Evolutionary conservation across 768 basidiomycete species (phyloP).

Genomic region (Russula olivacea): DNA sequence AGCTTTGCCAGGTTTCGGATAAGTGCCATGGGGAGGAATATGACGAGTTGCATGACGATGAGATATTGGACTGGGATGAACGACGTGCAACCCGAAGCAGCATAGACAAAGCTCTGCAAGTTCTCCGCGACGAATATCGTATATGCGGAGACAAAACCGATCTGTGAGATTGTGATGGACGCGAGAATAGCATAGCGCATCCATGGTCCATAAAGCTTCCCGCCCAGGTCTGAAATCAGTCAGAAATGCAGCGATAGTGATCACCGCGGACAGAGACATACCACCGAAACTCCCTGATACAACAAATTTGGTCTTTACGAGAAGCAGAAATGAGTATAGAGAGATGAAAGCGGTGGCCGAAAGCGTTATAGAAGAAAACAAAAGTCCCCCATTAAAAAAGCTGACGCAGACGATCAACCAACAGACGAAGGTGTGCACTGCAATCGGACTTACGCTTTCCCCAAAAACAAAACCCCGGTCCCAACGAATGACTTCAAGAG

Average conservation of each 20-base stretch:
- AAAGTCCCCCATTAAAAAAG: constrained; percentile 91
- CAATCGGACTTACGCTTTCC: constrained; percentile 66
- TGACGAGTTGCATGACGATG: constrained; percentile 74
- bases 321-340: constrained; percentile 87
- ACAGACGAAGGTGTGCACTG: background rate
- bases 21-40: constrained; percentile 87
- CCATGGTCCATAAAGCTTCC: constrained; percentile 83
- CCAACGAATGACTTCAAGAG: constrained; percentile 92
- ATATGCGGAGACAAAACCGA: constrained; percentile 87
- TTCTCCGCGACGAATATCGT: constrained; percentile 95
- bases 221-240: constrained; percentile 73
- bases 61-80: constrained; percentile 67
- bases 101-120: constrained; percentile 79
- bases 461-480: constrained; percentile 92
- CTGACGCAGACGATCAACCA: constrained; percentile 35
- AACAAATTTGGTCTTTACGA: constrained; percentile 80
- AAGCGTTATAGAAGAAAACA: constrained; percentile 80
- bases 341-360: constrained; percentile 80
- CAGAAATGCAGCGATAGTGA: background rate
- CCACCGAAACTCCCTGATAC: constrained; percentile 93
- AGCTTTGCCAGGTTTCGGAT: constrained; percentile 93
- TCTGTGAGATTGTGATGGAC: constrained; percentile 84
- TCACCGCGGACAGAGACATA: constrained; percentile 29
- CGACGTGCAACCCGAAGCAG: constrained; percentile 68
- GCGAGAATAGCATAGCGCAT: constrained; percentile 86